Conservation (phyloP, 768 basidiomycete species). For the Kwoniella bestiolae region DNA sequence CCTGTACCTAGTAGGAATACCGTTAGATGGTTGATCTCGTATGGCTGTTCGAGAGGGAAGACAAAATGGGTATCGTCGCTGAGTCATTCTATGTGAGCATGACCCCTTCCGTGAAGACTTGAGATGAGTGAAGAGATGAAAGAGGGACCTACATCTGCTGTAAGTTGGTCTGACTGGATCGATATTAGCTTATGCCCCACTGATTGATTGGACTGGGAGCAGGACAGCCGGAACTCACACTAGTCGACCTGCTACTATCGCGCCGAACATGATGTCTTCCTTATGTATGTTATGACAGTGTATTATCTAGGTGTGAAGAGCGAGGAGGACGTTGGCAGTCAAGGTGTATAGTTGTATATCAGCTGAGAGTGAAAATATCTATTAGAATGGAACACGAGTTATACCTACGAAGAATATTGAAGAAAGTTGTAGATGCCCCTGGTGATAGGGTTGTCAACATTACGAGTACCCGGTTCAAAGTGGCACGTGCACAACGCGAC, state of each 20-base stretch:
- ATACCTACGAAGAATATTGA: not conserved
- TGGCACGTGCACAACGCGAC: not conserved
- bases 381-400: not conserved
- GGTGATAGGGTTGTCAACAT: not conserved
- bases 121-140: not conserved
- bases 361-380: not conserved
- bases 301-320: too few species aligned
- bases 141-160: conserved; percentile 48
- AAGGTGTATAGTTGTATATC: not conserved
- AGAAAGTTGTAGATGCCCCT: conserved; percentile 11
- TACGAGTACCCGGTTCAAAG: too few species aligned
- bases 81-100: not conserved
- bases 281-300: too few species aligned
- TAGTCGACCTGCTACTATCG: conserved; percentile 54
- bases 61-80: conserved; percentile 57
- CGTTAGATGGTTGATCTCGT: conserved; percentile 56
- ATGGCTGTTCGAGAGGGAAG: conserved; percentile 53
- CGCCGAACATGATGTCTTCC: conserved; percentile 56
- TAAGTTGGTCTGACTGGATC: conserved; percentile 54
- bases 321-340: too few species aligned
- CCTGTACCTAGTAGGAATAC: conserved; percentile 55
- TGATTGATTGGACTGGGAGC: too few species aligned
- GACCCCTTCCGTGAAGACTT: too few species aligned
- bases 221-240: conserved; percentile 55
- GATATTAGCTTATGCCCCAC: not conserved